A percentile compares a stretch with the other conserved stretches of the same genome.
phyloP scores from a whole-genome alignment of 768 basidiomycete species.

The Boletus tylopilopsis region DNA sequence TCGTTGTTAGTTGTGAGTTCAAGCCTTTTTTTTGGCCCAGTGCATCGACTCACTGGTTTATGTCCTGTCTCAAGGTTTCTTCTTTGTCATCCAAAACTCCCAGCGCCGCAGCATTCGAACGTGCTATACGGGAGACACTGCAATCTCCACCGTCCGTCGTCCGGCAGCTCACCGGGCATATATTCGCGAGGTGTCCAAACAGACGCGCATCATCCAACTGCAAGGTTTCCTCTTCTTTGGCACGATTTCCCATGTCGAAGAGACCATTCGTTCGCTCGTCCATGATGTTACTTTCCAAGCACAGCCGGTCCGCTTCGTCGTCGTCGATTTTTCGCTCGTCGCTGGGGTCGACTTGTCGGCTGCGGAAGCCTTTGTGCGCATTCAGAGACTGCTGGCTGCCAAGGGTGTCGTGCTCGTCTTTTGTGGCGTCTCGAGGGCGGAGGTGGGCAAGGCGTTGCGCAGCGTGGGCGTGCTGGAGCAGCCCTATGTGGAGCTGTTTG shows the following conservation, averaged over 20 bases:
- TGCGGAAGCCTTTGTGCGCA: slow-evolving; percentile 90
- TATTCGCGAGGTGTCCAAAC: slow-evolving; percentile 87
- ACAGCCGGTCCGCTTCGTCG: slow-evolving; percentile 83
- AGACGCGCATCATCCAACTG: slow-evolving; percentile 82
- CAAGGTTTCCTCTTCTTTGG: slow-evolving; percentile 96
- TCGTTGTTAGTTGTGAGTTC: slow-evolving; percentile 79
- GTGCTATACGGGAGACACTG: slow-evolving; percentile 76
- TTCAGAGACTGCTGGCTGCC: slow-evolving; percentile 74
- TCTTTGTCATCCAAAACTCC: slow-evolving; percentile 97
- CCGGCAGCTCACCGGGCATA: slow-evolving; percentile 86
- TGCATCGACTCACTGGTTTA: neutral
- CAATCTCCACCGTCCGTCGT: slow-evolving; percentile 87
- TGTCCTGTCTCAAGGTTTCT: slow-evolving; percentile 55
- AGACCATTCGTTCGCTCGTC: slow-evolving; percentile 73
- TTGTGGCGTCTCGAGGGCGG: slow-evolving; percentile 70
- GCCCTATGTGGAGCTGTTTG: slow-evolving; percentile 76
- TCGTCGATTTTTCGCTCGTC: slow-evolving; percentile 83
- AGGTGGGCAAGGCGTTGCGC: slow-evolving; percentile 67
- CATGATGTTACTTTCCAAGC: slow-evolving; percentile 65
- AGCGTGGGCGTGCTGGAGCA: slow-evolving; percentile 80
- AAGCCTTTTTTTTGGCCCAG: neutral
- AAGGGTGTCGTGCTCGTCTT: slow-evolving; percentile 84
- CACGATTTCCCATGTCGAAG: slow-evolving; percentile 88
- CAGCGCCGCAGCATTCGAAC: slow-evolving; percentile 80
- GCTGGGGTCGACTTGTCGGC: slow-evolving; percentile 92